Evolutionary conservation across 805 yeast species (phyloP).

Genomic region (Vanderwaltozyma tropicalis): DNA sequence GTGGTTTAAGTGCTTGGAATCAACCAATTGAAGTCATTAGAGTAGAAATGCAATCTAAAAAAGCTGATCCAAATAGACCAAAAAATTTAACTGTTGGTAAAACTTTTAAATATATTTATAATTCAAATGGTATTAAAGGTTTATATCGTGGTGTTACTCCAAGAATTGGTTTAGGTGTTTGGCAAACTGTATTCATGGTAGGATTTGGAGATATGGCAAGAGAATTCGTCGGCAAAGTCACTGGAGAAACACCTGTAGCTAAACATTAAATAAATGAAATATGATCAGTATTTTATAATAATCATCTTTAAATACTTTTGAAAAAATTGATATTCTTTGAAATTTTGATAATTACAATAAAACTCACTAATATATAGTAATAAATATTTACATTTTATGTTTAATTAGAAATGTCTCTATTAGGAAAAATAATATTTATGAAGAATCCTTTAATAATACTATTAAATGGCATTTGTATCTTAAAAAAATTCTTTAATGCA

Average conservation of each 20-base stretch:
- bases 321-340: too few species aligned
- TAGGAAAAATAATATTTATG: too few species aligned
- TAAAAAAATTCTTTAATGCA: too few species aligned
- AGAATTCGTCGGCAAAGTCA: conserved; percentile 51
- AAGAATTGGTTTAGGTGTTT: conserved; percentile 88
- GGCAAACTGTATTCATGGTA: conserved; percentile 99
- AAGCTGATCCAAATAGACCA: conserved; percentile 91
- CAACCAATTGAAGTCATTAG: conserved; percentile 97
- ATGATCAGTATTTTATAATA: too few species aligned
- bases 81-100: conserved; percentile 70
- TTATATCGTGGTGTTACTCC: conserved; percentile 95
- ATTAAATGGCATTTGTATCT: too few species aligned
- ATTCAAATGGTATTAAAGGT: conserved; percentile 77
- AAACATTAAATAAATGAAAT: not conserved
- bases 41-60: conserved; percentile 95
- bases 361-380: too few species aligned
- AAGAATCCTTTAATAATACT: too few species aligned
- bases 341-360: too few species aligned
- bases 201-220: conserved; percentile 92
- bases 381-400: too few species aligned
- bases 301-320: too few species aligned
- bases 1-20: conserved; percentile 97
- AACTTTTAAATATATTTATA: conserved; percentile 75
- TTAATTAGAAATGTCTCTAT: too few species aligned
- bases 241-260: conserved; percentile 35